phyloP scores from a whole-genome alignment of 2,329 filamentous ascomycete genomes.

The Seiridium unicorne region DNA sequence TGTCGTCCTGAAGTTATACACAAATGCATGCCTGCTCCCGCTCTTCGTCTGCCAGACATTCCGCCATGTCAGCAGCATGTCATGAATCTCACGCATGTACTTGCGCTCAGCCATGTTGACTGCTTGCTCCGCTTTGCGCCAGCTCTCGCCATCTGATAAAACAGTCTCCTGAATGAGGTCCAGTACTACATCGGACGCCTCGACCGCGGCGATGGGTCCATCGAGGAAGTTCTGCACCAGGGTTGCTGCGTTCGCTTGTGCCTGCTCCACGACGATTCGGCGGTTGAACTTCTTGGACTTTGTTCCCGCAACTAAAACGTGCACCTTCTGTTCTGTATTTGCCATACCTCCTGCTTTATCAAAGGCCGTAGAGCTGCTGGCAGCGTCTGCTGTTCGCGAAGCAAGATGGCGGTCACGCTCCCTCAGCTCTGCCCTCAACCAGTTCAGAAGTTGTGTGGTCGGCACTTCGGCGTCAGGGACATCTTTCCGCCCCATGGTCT shows the following conservation, averaged over 20 bases:
- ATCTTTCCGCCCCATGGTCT: constrained; percentile 74
- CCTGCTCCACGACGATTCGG: constrained; percentile 80
- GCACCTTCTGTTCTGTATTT: constrained; percentile 68
- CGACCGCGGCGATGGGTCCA: constrained; percentile 82
- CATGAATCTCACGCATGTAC: constrained; percentile 80
- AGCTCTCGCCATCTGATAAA: constrained; percentile 78
- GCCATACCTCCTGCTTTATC: constrained; percentile 18
- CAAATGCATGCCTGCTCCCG: constrained; percentile 70
- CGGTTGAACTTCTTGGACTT: constrained; percentile 91
- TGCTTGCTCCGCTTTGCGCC: constrained; percentile 77
- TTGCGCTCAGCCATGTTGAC: constrained; percentile 75
- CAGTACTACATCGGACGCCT: constrained; percentile 81
- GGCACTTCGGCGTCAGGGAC: constrained; percentile 73
- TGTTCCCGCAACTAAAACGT: constrained; percentile 79
- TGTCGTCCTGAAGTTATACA: constrained; percentile 88
- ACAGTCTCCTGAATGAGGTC: constrained; percentile 72
- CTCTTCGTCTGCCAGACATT: constrained; percentile 52
- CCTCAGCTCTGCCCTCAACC: constrained; percentile 78
- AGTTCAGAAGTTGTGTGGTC: constrained; percentile 69
- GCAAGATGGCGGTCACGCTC: constrained; percentile 59
- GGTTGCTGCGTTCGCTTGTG: constrained; percentile 56
- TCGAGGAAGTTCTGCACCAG: constrained; percentile 70
- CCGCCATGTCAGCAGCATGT: constrained; percentile 66
- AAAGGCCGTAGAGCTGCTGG: constrained; percentile 11
- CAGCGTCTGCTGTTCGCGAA: constrained; percentile 36